Percentiles rank a stretch among this genome's conserved stretches.
Conservation (phyloP, 768 basidiomycete species). For the Lyophyllum shimeji region DNA sequence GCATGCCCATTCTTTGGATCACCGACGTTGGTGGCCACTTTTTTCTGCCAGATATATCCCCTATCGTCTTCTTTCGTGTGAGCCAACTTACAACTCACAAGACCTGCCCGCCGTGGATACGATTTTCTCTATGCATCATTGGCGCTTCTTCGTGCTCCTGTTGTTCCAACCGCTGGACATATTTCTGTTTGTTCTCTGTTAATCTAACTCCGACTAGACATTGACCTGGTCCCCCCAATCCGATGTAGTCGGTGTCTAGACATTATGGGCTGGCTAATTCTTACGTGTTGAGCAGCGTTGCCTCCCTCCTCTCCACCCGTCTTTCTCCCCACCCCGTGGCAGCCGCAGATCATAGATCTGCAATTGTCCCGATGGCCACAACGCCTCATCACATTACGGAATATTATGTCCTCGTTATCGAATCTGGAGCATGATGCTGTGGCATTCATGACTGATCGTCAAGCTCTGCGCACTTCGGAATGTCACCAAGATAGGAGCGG, state of each 20-base stretch:
- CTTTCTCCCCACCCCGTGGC: neutral
- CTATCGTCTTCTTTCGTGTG: neutral
- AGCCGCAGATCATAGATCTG: neutral
- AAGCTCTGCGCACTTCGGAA: too few species aligned
- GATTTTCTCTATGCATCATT: neutral
- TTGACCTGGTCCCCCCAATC: neutral
- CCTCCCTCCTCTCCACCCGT: neutral
- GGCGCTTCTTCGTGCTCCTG: neutral
- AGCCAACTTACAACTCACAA: neutral
- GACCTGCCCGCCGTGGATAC: neutral
- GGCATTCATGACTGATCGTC: neutral
- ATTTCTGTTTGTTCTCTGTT: neutral
- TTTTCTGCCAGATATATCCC: neutral
- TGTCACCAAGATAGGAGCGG: too few species aligned
- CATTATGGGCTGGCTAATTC: neutral
- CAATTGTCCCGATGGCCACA: neutral
- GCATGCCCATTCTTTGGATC: neutral
- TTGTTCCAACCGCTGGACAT: neutral
- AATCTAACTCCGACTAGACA: neutral
- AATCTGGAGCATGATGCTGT: neutral
- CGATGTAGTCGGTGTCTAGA: neutral
- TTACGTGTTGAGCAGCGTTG: neutral
- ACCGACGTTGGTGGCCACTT: neutral
- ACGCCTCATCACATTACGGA: neutral
- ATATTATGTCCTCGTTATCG: neutral